Evolutionary conservation across 805 yeast species (phyloP).

Genomic region (Schwanniomyces occidentalis): DNA sequence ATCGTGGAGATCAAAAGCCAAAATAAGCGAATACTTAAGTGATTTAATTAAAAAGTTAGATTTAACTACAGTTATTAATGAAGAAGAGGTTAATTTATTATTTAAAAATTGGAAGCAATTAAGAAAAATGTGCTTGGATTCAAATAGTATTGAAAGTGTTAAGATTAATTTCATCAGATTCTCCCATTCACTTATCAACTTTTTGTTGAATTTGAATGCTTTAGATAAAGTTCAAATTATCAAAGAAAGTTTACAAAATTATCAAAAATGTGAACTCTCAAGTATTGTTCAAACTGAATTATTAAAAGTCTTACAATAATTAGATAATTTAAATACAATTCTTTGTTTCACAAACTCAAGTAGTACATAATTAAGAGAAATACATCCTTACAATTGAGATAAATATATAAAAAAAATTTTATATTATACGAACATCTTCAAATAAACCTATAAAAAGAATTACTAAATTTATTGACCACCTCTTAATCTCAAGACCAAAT

Average conservation of each 20-base stretch:
- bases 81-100: constrained; percentile 15
- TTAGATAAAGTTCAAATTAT: constrained; percentile 14
- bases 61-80: constrained; percentile 7
- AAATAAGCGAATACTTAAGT: constrained; percentile 42
- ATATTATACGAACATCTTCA: too few species aligned
- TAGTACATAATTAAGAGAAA: too few species aligned
- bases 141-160: constrained; percentile 56
- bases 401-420: too few species aligned
- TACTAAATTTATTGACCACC: constrained; percentile 58
- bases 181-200: constrained; percentile 19
- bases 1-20: constrained; percentile 64
- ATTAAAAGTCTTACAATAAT: constrained; percentile 9
- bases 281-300: constrained; percentile 46
- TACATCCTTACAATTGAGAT: too few species aligned
- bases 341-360: too few species aligned
- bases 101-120: constrained; percentile 23
- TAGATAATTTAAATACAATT: too few species aligned
- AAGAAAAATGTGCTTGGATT: constrained; percentile 29
- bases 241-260: constrained; percentile 12
- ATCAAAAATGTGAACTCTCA: constrained; percentile 39
- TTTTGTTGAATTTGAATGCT: constrained; percentile 15
- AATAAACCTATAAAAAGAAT: too few species aligned
- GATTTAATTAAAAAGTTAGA: constrained; percentile 13
- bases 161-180: constrained; percentile 48
- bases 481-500: constrained; percentile 94